These are phyloP conservation scores for Teratosphaeria zuluensis DNA, from an alignment of 2,329 filamentous ascomycete species.

Conservation along the genomic window DNA sequence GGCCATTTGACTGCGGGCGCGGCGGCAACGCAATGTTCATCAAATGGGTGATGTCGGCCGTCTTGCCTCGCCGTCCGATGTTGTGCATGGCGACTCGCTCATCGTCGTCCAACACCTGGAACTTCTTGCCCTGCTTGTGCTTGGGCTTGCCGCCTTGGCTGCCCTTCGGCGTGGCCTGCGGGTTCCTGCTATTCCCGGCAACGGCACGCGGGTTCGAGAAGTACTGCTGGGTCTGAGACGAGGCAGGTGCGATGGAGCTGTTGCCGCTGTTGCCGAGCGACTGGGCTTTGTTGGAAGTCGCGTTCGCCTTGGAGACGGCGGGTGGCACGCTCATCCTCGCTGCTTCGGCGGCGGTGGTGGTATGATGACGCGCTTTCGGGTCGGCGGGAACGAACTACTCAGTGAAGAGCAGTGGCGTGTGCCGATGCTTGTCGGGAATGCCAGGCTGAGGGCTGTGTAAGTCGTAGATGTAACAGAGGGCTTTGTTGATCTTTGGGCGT, in stretches of 20 bases:
- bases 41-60: conserved; percentile 81
- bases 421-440: conserved; percentile 3
- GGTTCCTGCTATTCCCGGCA: conserved; percentile 52
- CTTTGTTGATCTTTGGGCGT: not conserved
- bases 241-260: conserved; percentile 24
- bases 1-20: conserved; percentile 52
- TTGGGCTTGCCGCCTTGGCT: conserved; percentile 66
- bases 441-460: not conserved
- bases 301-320: conserved; percentile 22
- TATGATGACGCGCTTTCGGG: not conserved
- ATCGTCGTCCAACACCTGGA: conserved; percentile 66
- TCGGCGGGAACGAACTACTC: not conserved
- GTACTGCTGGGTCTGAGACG: conserved; percentile 34
- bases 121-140: conserved; percentile 71
- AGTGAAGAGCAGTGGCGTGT: conserved; percentile 22
- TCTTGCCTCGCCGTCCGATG: conserved; percentile 71
- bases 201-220: conserved; percentile 35
- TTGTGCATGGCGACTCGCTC: conserved; percentile 42
- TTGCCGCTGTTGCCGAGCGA: not conserved
- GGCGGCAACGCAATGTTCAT: conserved; percentile 83
- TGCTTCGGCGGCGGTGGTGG: not conserved
- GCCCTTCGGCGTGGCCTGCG: conserved; percentile 42
- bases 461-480: not conserved
- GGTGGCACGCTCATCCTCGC: conserved; percentile 31
- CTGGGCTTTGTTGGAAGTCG: conserved; percentile 32